Evolutionary conservation across 2,329 filamentous ascomycete genomes (phyloP).

Genomic region (Alternaria burnsii): DNA sequence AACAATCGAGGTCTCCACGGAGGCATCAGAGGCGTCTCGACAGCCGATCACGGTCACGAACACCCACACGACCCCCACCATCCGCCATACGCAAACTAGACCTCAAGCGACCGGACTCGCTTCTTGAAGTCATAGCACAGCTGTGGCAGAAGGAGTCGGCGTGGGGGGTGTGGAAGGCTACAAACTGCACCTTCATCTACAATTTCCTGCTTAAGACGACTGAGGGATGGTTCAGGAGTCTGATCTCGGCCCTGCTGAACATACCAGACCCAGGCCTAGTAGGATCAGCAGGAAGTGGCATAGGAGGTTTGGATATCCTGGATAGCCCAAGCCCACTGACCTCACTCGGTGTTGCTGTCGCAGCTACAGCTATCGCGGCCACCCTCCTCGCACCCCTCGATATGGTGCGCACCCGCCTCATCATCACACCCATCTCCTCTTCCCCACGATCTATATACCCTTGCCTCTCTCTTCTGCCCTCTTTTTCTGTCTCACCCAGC

Average conservation of each 20-base stretch:
- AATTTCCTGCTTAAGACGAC: conserved; percentile 84
- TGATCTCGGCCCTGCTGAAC: conserved; percentile 89
- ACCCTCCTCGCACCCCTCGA: conserved; percentile 87
- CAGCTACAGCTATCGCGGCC: conserved; percentile 74
- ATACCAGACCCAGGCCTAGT: conserved; percentile 80
- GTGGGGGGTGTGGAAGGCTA: conserved; percentile 93
- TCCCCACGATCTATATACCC: conserved; percentile 80
- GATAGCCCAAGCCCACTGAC: conserved; percentile 84
- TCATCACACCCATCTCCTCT: conserved; percentile 80
- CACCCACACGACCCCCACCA: conserved; percentile 51
- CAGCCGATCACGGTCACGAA: conserved; percentile 50
- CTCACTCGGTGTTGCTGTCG: conserved; percentile 76
- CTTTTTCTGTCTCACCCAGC: conserved; percentile 69
- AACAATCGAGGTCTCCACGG: conserved; percentile 48
- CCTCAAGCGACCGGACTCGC: conserved; percentile 78
- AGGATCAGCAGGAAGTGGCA: conserved; percentile 50
- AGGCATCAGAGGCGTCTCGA: conserved; percentile 49
- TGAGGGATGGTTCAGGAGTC: conserved; percentile 89
- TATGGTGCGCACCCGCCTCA: conserved; percentile 84
- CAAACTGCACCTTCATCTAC: conserved; percentile 93
- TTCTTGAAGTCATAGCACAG: conserved; percentile 86
- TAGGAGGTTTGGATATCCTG: conserved; percentile 78
- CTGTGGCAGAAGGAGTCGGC: conserved; percentile 89
- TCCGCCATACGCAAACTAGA: conserved; percentile 68
- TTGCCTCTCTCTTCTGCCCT: conserved; percentile 79